Conservation (phyloP, 306 rosid species). For the Cucurbita maxima region DNA sequence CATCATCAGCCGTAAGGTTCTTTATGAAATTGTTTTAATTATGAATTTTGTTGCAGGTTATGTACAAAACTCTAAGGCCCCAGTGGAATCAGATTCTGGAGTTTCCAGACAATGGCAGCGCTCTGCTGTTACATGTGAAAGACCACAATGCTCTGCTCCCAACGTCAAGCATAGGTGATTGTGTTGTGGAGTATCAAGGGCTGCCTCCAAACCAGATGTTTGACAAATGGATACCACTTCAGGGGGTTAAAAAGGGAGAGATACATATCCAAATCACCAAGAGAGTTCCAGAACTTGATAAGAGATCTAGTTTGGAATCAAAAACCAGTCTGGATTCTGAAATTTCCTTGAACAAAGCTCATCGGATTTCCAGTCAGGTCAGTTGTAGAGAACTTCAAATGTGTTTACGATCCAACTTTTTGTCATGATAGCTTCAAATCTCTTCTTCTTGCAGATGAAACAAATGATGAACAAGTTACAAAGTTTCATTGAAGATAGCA, state of each 20-base stretch:
- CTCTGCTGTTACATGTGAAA: conserved; percentile 55
- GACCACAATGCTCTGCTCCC: conserved; percentile 76
- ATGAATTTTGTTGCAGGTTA: conserved; percentile 30
- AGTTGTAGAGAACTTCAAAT: background rate
- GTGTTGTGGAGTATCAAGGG: conserved; percentile 77
- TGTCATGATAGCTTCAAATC: background rate
- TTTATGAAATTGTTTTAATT: background rate
- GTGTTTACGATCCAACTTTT: background rate
- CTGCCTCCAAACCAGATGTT: conserved; percentile 68
- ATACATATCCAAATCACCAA: conserved; percentile 79
- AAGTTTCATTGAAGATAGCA: conserved; percentile 42
- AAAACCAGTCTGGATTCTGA: conserved; percentile 53
- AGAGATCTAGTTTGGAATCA: conserved; percentile 23
- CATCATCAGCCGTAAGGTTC: background rate
- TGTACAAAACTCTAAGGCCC: conserved; percentile 69
- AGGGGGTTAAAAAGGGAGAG: conserved; percentile 79
- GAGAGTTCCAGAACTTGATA: conserved; percentile 61
- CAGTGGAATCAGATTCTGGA: conserved; percentile 87
- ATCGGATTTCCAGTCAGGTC: conserved; percentile 65
- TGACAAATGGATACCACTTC: conserved; percentile 97
- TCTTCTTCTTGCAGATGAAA: conserved; percentile 42
- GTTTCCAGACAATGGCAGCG: conserved; percentile 77
- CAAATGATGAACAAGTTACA: conserved; percentile 49
- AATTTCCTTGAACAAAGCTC: conserved; percentile 45
- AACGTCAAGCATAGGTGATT: conserved; percentile 65